Conservation (phyloP, 306 rosid species). For the Citrullus mucosospermus region DNA sequence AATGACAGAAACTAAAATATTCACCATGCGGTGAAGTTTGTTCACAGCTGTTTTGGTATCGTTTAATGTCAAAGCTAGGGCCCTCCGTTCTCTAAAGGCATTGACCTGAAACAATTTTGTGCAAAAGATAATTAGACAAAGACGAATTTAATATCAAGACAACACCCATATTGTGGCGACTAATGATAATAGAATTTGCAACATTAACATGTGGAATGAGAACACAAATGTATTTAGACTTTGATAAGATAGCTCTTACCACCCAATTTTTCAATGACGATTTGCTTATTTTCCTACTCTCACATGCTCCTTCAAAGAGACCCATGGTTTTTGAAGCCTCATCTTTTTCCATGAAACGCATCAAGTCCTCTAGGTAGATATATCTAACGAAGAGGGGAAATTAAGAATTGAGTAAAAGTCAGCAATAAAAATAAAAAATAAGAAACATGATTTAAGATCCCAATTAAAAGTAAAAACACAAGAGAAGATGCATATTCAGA, state of each 20-base stretch:
- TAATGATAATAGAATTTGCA: too few relatives aligned
- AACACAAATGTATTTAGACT: background rate
- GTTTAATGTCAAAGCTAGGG: constrained; percentile 77
- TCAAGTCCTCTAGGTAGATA: constrained; percentile 45
- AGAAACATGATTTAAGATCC: background rate
- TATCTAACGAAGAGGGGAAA: constrained; percentile 15
- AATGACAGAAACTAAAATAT: constrained; percentile 38
- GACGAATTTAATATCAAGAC: background rate
- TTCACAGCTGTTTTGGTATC: constrained; percentile 96
- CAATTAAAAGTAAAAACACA: background rate
- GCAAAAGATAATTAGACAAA: background rate
- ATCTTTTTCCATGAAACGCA: constrained; percentile 73
- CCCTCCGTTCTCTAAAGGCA: constrained; percentile 85
- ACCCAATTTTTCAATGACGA: constrained; percentile 77
- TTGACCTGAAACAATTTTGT: constrained; percentile 41
- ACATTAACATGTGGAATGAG: background rate
- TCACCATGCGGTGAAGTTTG: constrained; percentile 70
- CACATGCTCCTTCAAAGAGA: constrained; percentile 78
- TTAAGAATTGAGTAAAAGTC: background rate
- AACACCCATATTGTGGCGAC: background rate
- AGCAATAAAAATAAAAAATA: background rate
- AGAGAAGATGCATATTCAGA: background rate
- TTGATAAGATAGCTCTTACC: constrained; percentile 34
- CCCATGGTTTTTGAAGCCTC: constrained; percentile 51
- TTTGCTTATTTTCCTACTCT: constrained; percentile 52